phyloP scores from a whole-genome alignment of 2,329 filamentous ascomycete species.

The Botrytis squamosa region DNA sequence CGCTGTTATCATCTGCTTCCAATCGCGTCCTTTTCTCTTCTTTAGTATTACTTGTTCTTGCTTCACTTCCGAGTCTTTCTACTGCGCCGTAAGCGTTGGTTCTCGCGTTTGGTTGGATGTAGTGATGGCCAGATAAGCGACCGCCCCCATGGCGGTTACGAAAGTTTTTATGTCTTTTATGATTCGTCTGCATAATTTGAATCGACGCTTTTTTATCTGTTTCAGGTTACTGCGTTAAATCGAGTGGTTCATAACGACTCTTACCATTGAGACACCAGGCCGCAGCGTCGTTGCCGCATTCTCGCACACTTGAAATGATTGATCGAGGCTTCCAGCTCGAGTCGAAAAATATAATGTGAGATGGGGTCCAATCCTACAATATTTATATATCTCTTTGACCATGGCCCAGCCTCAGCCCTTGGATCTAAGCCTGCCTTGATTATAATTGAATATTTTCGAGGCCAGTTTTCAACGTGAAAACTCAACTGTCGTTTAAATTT shows the following conservation, averaged over 20 bases:
- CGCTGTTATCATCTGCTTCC: not conserved
- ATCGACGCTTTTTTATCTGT: slow-evolving; percentile 9
- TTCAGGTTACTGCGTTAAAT: slow-evolving; percentile 7
- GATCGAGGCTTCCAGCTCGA: slow-evolving; percentile 17
- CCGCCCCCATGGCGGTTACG: slow-evolving; percentile 19
- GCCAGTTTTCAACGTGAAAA: not conserved
- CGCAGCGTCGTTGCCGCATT: slow-evolving; percentile 18
- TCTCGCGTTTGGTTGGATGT: slow-evolving; percentile 12
- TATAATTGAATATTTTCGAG: not conserved
- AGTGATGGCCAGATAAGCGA: slow-evolving; percentile 19
- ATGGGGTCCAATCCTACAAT: slow-evolving; percentile 21
- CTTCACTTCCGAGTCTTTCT: not conserved
- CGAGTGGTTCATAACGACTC: slow-evolving; percentile 18
- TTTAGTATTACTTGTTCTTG: not conserved
- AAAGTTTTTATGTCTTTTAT: slow-evolving; percentile 7
- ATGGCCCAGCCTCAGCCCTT: slow-evolving; percentile 10
- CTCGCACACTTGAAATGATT: not conserved
- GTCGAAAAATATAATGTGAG: slow-evolving; percentile 2
- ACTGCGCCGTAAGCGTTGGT: not conserved
- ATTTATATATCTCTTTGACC: slow-evolving; percentile 17
- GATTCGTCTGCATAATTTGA: slow-evolving; percentile 14
- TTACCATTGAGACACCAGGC: slow-evolving; percentile 6
- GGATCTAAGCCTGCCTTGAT: slow-evolving; percentile 11
- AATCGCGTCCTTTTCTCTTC: not conserved
- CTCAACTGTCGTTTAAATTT: not conserved